These are phyloP conservation scores for Apodospora peruviana DNA, from an alignment of 495 filamentous ascomycete genomes.

Conservation along the genomic window DNA sequence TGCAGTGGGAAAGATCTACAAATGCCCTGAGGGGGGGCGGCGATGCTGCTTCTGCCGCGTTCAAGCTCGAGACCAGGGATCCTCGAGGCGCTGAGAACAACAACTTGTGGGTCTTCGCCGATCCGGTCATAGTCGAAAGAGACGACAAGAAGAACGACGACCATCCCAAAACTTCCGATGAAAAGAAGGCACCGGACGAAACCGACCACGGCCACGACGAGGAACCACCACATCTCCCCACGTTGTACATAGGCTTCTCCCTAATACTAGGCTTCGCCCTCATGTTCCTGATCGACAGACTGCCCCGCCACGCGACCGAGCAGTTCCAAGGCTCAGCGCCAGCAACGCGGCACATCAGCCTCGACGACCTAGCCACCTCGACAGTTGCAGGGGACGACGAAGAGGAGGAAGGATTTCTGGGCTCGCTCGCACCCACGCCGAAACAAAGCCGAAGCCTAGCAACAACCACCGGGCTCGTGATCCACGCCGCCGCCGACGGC, in stretches of 20 bases:
- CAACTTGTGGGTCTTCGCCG: no score
- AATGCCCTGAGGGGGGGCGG: not conserved
- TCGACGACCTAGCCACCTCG: constrained; percentile 64
- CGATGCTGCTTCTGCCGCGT: no score
- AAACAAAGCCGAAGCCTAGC: constrained; percentile 52
- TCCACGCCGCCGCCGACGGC: constrained; percentile 93
- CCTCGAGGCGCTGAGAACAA: not conserved
- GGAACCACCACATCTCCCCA: constrained; percentile 43
- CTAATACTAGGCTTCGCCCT: constrained; percentile 86
- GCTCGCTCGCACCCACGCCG: constrained; percentile 41
- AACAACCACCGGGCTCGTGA: constrained; percentile 89
- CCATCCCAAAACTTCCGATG: not conserved
- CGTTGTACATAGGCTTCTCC: constrained; percentile 71
- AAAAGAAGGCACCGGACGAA: constrained; percentile 8
- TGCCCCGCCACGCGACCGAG: constrained; percentile 65
- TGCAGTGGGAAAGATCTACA: constrained; percentile 17
- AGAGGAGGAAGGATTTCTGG: constrained; percentile 47
- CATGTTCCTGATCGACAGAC: constrained; percentile 93
- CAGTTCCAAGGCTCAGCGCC: constrained; percentile 48
- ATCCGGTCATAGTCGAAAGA: not conserved
- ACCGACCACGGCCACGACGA: constrained; percentile 17
- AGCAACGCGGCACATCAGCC: constrained; percentile 63
- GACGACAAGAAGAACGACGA: constrained; percentile 3
- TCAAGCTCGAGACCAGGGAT: not conserved
- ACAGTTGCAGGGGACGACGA: constrained; percentile 33